A percentile compares a stretch with the other conserved stretches of the same genome.
Evolutionary conservation across 2,329 filamentous ascomycete species (phyloP).

Genomic region (Mycosphaerelloides madeirae): DNA sequence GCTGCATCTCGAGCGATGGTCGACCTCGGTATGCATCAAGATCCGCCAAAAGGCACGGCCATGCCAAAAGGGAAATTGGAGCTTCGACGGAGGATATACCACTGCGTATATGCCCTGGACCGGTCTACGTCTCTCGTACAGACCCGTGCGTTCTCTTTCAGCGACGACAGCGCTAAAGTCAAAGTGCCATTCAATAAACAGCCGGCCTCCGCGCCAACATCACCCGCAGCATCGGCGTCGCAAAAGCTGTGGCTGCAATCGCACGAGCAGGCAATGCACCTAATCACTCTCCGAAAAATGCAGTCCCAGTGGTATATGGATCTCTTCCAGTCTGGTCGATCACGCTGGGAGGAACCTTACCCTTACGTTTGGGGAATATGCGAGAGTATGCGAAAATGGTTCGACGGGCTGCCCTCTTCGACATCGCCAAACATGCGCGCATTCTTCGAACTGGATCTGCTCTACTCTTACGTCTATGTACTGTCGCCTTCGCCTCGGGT

Average conservation of each 20-base stretch:
- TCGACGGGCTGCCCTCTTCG: conserved; percentile 64
- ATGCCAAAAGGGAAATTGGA: conserved; percentile 68
- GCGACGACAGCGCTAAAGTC: conserved; percentile 80
- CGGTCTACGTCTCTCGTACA: conserved; percentile 86
- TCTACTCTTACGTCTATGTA: conserved; percentile 88
- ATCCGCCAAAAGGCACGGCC: conserved; percentile 67
- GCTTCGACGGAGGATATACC: conserved; percentile 76
- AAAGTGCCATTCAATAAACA: conserved; percentile 57
- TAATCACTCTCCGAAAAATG: conserved; percentile 78
- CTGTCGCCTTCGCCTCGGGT: conserved; percentile 74
- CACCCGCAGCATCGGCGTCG: conserved; percentile 24
- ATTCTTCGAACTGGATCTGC: conserved; percentile 79
- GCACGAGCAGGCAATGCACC: conserved; percentile 66
- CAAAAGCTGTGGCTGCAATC: conserved; percentile 46
- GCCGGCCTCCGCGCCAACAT: conserved; percentile 19
- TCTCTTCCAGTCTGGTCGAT: conserved; percentile 72
- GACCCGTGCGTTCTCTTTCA: conserved; percentile 85
- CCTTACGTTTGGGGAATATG: conserved; percentile 73
- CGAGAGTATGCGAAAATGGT: conserved; percentile 74
- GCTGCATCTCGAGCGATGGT: conserved; percentile 83
- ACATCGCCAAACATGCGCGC: conserved; percentile 63
- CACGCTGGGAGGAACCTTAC: conserved; percentile 63
- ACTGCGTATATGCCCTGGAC: conserved; percentile 86
- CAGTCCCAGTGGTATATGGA: conserved; percentile 89
- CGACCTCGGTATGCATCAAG: conserved; percentile 89